phyloP scores from a whole-genome alignment of 2,329 filamentous ascomycete species.

The Calonectria pteridis region DNA sequence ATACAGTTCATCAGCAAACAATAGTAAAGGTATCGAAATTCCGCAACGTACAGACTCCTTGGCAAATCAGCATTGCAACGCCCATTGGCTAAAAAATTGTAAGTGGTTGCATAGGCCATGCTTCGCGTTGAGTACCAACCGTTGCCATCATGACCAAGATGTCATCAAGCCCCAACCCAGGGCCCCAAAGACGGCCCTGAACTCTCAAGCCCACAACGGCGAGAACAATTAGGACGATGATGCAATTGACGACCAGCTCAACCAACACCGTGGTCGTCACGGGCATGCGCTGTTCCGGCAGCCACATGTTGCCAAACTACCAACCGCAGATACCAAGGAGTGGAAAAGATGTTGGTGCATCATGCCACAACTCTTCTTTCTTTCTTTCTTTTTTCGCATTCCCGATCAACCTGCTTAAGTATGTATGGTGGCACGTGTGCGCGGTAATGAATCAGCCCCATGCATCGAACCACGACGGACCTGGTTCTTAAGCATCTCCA shows the following conservation, averaged over 20 bases:
- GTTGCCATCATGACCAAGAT: slow-evolving; percentile 44
- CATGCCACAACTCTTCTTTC: not conserved
- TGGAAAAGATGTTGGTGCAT: not conserved
- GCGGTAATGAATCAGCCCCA: not conserved
- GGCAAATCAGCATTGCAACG: slow-evolving; percentile 44
- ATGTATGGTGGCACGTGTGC: not conserved
- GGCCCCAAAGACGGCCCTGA: slow-evolving; percentile 44
- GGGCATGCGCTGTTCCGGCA: slow-evolving; percentile 28
- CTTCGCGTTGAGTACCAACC: slow-evolving; percentile 29
- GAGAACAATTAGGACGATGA: slow-evolving; percentile 48
- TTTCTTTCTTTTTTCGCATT: not conserved
- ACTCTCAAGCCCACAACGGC: slow-evolving; percentile 45
- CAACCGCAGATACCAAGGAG: not conserved
- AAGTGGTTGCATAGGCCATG: not conserved
- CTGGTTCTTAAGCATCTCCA: not conserved
- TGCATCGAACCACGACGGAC: not conserved
- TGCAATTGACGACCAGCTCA: slow-evolving; percentile 47
- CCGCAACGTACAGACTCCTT: slow-evolving; percentile 38
- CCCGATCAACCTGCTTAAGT: not conserved
- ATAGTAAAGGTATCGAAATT: no score
- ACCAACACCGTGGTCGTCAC: slow-evolving; percentile 41
- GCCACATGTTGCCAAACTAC: slow-evolving; percentile 28
- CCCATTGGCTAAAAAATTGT: slow-evolving; percentile 38
- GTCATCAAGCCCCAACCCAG: slow-evolving; percentile 52
- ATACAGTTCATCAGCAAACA: not conserved